These are phyloP conservation scores for Vitis rupestris DNA, from an alignment of 164 flowering plant genomes.

Conservation along the genomic window DNA sequence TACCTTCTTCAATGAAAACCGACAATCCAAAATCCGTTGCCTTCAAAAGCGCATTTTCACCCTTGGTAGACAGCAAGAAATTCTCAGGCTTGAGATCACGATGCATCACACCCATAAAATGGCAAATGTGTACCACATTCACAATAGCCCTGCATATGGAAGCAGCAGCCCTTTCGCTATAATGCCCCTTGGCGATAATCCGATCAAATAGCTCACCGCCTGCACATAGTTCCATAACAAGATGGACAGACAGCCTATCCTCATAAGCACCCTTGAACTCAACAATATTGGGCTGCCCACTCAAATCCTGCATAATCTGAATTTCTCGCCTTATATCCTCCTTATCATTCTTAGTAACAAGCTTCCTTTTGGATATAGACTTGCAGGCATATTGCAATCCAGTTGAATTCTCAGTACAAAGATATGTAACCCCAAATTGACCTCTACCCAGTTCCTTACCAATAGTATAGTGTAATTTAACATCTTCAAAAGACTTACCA, in stretches of 20 bases:
- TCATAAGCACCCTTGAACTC: slow-evolving; percentile 95
- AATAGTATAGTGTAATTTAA: slow-evolving; percentile 48
- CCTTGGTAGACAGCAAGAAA: slow-evolving; percentile 82
- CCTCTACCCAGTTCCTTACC: slow-evolving; percentile 93
- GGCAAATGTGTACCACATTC: slow-evolving; percentile 81
- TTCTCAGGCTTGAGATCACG: slow-evolving; percentile 95
- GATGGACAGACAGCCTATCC: slow-evolving; percentile 76
- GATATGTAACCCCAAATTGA: slow-evolving; percentile 89
- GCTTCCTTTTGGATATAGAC: slow-evolving; percentile 81
- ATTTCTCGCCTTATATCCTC: slow-evolving; percentile 92
- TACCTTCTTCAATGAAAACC: slow-evolving; percentile 92
- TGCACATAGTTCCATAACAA: slow-evolving; percentile 91
- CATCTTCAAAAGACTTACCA: slow-evolving; percentile 74
- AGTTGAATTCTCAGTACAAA: slow-evolving; percentile 69
- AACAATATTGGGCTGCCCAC: slow-evolving; percentile 85
- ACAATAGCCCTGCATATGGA: slow-evolving; percentile 70
- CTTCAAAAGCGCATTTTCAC: slow-evolving; percentile 64
- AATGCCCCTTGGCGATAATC: slow-evolving; percentile 87
- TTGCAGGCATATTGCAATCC: slow-evolving; percentile 76
- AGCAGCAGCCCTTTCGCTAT: slow-evolving; percentile 86
- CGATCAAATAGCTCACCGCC: slow-evolving; percentile 96
- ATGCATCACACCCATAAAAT: slow-evolving; percentile 98
- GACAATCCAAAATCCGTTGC: slow-evolving; percentile 97
- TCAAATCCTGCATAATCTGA: slow-evolving; percentile 91
- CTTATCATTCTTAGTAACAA: slow-evolving; percentile 63